Percentiles rank a stretch among this genome's conserved stretches.
phyloP scores from a whole-genome alignment of 768 basidiomycete genomes.

The Lentinula guzmanii region DNA sequence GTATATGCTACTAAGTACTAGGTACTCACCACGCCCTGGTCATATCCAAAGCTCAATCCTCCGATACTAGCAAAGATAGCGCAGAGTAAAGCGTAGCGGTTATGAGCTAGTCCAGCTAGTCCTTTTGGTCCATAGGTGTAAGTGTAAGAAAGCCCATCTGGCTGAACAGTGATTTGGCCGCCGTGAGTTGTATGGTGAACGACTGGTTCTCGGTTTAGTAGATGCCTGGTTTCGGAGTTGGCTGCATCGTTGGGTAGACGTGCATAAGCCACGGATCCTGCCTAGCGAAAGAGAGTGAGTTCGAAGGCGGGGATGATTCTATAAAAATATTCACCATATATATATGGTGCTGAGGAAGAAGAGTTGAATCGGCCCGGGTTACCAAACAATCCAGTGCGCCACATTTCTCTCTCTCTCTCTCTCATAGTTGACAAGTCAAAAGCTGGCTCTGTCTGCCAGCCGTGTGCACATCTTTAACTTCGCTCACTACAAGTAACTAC shows the following conservation, averaged over 20 bases:
- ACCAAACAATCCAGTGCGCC: no score
- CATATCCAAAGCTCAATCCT: slow-evolving; percentile 7
- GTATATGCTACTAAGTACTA: background rate
- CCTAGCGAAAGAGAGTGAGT: background rate
- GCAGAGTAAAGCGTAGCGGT: slow-evolving; percentile 60
- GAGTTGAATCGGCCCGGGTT: no score
- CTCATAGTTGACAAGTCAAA: no score
- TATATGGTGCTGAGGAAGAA: background rate
- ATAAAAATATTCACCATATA: background rate
- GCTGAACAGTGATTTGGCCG: slow-evolving; percentile 21
- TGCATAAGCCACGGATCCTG: background rate
- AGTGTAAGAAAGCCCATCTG: slow-evolving; percentile 41
- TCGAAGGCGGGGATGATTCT: background rate
- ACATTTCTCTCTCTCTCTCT: no score
- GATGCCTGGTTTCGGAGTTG: background rate
- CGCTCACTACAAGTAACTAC: no score
- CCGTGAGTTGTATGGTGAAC: background rate
- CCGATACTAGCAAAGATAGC: slow-evolving; percentile 75
- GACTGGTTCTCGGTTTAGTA: background rate
- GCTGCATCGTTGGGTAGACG: background rate
- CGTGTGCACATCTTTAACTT: no score
- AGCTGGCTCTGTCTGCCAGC: no score
- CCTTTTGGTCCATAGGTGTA: slow-evolving; percentile 75
- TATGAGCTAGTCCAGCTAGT: slow-evolving; percentile 54
- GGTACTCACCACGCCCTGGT: slow-evolving; percentile 19